Evolutionary conservation across 2,329 filamentous ascomycete species (phyloP).

Genomic region (Aspergillus eucalypticola): DNA sequence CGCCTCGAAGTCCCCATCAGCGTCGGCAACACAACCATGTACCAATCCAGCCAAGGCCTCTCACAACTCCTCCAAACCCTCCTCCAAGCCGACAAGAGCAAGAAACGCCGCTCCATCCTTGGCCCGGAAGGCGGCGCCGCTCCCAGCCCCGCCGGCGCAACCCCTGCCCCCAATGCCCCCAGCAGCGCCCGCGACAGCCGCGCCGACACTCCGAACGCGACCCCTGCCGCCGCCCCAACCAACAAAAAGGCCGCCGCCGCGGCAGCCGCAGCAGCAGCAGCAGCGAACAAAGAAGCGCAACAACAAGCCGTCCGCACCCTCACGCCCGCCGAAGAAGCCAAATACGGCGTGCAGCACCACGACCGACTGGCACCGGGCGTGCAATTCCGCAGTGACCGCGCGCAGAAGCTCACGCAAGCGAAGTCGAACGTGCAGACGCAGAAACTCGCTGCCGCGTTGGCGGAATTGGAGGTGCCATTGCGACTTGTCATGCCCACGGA

Average conservation of each 20-base stretch:
- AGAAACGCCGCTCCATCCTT: constrained; percentile 77
- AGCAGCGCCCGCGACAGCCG: constrained; percentile 40
- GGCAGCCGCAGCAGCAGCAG: constrained; percentile 40
- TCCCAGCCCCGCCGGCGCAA: constrained; percentile 58
- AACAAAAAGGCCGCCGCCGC: constrained; percentile 42
- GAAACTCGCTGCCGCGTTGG: constrained; percentile 50
- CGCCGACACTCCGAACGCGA: constrained; percentile 39
- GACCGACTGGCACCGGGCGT: constrained; percentile 85
- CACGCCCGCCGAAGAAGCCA: constrained; percentile 70
- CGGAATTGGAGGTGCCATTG: constrained; percentile 49
- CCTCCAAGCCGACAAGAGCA: constrained; percentile 78
- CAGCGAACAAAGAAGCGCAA: constrained; percentile 37
- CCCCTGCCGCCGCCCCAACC: constrained; percentile 19
- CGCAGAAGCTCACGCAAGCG: constrained; percentile 51
- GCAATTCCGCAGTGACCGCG: constrained; percentile 73
- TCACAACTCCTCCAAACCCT: constrained; percentile 79
- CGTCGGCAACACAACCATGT: constrained; percentile 68
- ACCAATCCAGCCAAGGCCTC: constrained; percentile 79
- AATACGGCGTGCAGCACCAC: constrained; percentile 81
- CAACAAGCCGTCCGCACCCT: constrained; percentile 68
- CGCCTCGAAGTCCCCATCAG: constrained; percentile 80
- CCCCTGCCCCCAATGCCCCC: constrained; percentile 37
- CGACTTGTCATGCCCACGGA: constrained; percentile 53
- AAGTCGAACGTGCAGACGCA: constrained; percentile 53
- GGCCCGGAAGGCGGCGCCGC: constrained; percentile 55